Base-by-base conservation (phyloP, 306 rosid species). In the Leucaena leucocephala region DNA sequence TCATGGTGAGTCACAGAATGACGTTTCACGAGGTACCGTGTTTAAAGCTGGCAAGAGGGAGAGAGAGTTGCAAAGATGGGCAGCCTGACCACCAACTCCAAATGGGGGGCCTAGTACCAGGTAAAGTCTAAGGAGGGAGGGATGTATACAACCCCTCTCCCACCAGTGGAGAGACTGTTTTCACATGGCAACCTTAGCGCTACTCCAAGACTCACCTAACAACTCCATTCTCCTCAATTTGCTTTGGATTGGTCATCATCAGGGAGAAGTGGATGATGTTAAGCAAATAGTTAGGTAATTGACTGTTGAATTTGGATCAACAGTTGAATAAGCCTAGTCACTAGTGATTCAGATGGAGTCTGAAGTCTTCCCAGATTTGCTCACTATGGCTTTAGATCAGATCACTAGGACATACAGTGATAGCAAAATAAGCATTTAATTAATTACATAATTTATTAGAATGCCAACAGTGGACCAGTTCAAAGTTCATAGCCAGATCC, bases 221-320 rank as follows among this genome's bases (percentile, higher is more conserved):
- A 50, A 22, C 72, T 34, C 17, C 44, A 68, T 72, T 81, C 78
- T 68, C 78, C 33, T 34, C 42, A 57, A 64, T 55, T 66, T 62
- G 35, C 78, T 27, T 40, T 62, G 36, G 81, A 78, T 84, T 77
- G 78, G 72, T 76, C 35, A 63, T 73, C 67, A 13, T 40, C 21
- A 0, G 42, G 68, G 57, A 33, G 39, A 76, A 76, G 46, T 40
- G 59, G 35, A 43, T 43, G 38, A 36, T 8, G 54, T 36, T 15
- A 34, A 50, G 9, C 4, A 55, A 22, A 13, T 35, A 34, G 40
- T 54, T 43, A 71, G 75, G 45, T 72, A 36, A 19, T 71, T 84
- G 50, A 72, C 76, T 71, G 46, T 34, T 59, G 58, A 34, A 67
- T 21, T 14, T 45, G 57, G 52, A 45, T 19, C 10, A 19, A 36